Evolutionary conservation across 805 yeast genomes (phyloP), one percentile per base, ranked within the genome.

Genomic region (Ogataea salicorniae): DNA sequence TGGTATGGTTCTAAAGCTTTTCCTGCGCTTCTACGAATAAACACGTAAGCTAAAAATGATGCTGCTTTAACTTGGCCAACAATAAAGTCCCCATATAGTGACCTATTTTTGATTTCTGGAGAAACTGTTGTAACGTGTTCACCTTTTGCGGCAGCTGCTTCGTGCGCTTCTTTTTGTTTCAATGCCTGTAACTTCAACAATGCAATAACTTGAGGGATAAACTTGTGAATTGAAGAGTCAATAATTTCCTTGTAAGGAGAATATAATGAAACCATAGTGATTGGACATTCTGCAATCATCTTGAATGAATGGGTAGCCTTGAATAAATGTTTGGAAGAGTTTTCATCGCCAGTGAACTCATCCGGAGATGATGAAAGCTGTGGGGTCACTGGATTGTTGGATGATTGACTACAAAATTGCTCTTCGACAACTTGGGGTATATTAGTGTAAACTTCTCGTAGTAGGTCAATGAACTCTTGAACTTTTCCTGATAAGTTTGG

Each of bases 31-130:
- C 95, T 89, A 51, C 98, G 78, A 38, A 95, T 83, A 54, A 86
- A 84, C 1, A 91, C 89, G 63, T 91, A 94, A 0, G 98, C 98
- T 58, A 94, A 70, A 57, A 94, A 92, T 0, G 97, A 89, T 38
- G 96, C 92, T 1, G 97, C 96, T 64, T 94, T 94, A 37, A 95
- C 96, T 67, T 94, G 99, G 26, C 96, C 90, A 26, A 88, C 70
- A 15, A 92, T 82, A 58, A 94, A 88, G 58, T 94, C 98, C 50
- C 94, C 86, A 66, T 84, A 94, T 0, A 86, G 83, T 9, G 80
- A 72, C 54, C 96, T 76, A 59, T 90, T 88, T 47, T 76, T 79
- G 53, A 94, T 84, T 6, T 77, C 76, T 1, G 91, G 84, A 3
- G 95, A 78, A 22, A 91, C 84, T 0, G 87, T 77, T 0, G 90